Percentiles rank a stretch among this genome's conserved stretches.
Evolutionary conservation across 2,329 filamentous ascomycete species (phyloP).

Genomic region (Ophiostoma ips): DNA sequence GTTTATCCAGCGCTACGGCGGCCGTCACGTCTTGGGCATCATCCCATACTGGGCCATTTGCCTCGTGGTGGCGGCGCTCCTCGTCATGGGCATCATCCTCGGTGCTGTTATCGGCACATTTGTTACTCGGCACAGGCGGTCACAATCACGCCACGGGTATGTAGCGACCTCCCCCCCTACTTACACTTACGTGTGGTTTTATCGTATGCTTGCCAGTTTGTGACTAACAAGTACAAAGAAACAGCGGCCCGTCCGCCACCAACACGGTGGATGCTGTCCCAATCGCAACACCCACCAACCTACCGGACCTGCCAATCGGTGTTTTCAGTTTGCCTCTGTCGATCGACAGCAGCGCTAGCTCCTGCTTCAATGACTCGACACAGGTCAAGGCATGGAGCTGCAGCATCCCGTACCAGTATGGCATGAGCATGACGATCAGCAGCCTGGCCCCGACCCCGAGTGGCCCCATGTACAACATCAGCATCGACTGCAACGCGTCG

Average conservation of each 20-base stretch:
- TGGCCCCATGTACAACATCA: conserved; percentile 26
- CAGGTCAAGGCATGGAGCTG: conserved; percentile 52
- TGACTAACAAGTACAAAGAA: conserved; percentile 3
- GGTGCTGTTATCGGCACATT: conserved; percentile 42
- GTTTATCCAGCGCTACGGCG: conserved; percentile 35
- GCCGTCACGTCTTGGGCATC: conserved; percentile 41
- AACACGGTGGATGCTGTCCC: conserved; percentile 36
- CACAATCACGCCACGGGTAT: conserved; percentile 10
- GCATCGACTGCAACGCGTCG: conserved; percentile 25
- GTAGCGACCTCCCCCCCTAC: too few relatives aligned
- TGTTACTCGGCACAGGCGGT: conserved; percentile 21
- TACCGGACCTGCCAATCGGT: conserved; percentile 41
- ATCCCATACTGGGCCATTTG: conserved; percentile 49
- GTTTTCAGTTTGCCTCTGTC: conserved; percentile 40
- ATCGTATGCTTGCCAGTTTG: too few relatives aligned
- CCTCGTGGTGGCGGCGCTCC: conserved; percentile 31
- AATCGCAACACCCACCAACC: conserved; percentile 35
- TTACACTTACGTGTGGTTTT: too few relatives aligned
- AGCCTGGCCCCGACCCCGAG: conserved; percentile 17
- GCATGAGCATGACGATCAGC: conserved; percentile 25
- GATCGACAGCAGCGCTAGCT: conserved; percentile 33
- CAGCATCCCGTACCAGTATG: conserved; percentile 32
- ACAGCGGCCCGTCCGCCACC: conserved; percentile 16
- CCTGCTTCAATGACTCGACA: conserved; percentile 42
- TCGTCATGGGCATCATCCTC: conserved; percentile 41